Conservation (phyloP, 2,329 filamentous ascomycete species). For the Alternaria sp. region DNA sequence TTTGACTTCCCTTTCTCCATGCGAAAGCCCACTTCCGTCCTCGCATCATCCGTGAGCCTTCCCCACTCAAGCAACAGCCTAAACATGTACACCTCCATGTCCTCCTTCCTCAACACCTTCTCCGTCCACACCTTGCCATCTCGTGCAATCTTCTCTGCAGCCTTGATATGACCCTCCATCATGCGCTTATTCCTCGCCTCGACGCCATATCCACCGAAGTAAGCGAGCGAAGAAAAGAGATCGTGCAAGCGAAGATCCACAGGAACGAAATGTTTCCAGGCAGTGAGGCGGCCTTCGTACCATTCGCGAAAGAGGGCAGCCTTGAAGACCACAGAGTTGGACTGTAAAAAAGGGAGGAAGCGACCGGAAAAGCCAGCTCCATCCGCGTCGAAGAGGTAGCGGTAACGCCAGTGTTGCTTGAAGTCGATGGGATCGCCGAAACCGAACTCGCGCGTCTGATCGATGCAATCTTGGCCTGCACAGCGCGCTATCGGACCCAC, state of each 20-base stretch:
- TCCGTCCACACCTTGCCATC: slow-evolving; percentile 42
- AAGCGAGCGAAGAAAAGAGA: slow-evolving; percentile 75
- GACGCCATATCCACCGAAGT: slow-evolving; percentile 60
- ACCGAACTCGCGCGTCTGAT: slow-evolving; percentile 61
- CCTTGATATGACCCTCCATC: slow-evolving; percentile 32
- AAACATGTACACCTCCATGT: slow-evolving; percentile 84
- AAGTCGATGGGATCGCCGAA: slow-evolving; percentile 56
- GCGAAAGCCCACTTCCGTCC: slow-evolving; percentile 44
- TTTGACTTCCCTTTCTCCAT: slow-evolving; percentile 22
- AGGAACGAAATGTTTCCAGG: slow-evolving; percentile 84
- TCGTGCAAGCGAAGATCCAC: slow-evolving; percentile 76
- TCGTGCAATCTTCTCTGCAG: slow-evolving; percentile 43
- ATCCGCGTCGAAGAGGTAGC: slow-evolving; percentile 76
- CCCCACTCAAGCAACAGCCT: slow-evolving; percentile 75
- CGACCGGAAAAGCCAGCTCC: slow-evolving; percentile 70
- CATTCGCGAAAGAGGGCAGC: slow-evolving; percentile 77
- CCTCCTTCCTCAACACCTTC: slow-evolving; percentile 52
- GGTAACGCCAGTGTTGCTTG: slow-evolving; percentile 67
- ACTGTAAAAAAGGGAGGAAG: slow-evolving; percentile 70
- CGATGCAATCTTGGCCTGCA: slow-evolving; percentile 59
- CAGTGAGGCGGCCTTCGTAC: slow-evolving; percentile 75
- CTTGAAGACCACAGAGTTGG: slow-evolving; percentile 72
- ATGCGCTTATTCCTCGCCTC: slow-evolving; percentile 33
- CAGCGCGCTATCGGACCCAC: slow-evolving; percentile 65
- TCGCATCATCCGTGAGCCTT: slow-evolving; percentile 43